Conservation (phyloP, 1,139 yeast species). For the Blastobotrys aristatus region DNA sequence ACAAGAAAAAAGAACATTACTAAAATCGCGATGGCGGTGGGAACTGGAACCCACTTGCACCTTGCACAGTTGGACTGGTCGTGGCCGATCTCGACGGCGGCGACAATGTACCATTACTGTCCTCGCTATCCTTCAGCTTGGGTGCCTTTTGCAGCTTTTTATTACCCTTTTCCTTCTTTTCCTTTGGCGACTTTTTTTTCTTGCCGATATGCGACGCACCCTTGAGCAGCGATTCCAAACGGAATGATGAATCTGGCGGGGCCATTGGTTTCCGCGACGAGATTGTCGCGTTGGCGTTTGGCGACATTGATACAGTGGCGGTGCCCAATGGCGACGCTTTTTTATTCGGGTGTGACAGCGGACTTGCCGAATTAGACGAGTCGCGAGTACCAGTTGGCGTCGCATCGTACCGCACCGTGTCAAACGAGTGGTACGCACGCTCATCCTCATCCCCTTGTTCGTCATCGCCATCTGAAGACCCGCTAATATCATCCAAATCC, state of each 20-base stretch:
- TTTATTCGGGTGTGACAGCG: background rate
- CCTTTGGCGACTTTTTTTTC: constrained; percentile 21
- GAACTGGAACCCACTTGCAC: constrained; percentile 9
- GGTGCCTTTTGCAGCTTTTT: constrained; percentile 12
- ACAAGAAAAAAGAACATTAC: background rate
- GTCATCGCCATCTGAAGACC: constrained; percentile 9
- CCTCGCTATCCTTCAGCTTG: background rate
- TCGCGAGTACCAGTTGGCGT: constrained; percentile 5
- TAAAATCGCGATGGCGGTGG: constrained; percentile 10
- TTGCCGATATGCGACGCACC: constrained; percentile 29
- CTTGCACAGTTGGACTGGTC: background rate
- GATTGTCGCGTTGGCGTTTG: background rate
- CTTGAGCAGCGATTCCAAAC: constrained; percentile 31
- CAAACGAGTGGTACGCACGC: constrained; percentile 12
- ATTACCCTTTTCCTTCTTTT: constrained; percentile 7
- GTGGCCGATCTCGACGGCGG: constrained; percentile 6
- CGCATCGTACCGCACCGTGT: constrained; percentile 13
- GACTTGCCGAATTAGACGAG: constrained; percentile 5
- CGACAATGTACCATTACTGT: background rate
- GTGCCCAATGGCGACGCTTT: constrained; percentile 14
- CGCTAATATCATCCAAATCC: constrained; percentile 14
- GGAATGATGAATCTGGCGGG: constrained; percentile 29
- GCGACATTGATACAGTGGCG: background rate
- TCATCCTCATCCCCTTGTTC: constrained; percentile 8
- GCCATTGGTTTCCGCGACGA: constrained; percentile 4